Evolutionary conservation across 192 early-diverging fungal genomes (phyloP).

Genomic region (Gonapodya prolifera): DNA sequence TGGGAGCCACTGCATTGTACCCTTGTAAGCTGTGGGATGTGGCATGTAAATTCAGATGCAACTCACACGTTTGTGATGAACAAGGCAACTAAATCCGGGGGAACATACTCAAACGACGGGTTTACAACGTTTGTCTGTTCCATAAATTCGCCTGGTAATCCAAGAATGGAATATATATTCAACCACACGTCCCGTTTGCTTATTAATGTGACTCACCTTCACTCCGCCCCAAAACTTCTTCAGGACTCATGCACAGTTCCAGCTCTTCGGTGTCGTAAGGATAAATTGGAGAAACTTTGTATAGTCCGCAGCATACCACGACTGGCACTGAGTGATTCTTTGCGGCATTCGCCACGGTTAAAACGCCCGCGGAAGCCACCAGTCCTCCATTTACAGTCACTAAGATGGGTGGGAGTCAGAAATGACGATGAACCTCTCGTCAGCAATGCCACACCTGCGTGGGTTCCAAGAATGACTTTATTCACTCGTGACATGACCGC

Average conservation of each 20-base stretch:
- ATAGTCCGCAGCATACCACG: slow-evolving; percentile 78
- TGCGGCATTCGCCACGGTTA: slow-evolving; percentile 76
- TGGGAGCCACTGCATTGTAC: slow-evolving; percentile 45
- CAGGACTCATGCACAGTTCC: slow-evolving; percentile 63
- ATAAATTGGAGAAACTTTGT: slow-evolving; percentile 77
- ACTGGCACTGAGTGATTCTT: slow-evolving; percentile 88
- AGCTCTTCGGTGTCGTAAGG: slow-evolving; percentile 80
- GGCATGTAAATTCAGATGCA: not conserved
- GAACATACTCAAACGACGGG: slow-evolving; percentile 85
- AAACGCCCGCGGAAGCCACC: slow-evolving; percentile 66
- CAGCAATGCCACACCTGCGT: slow-evolving; percentile 27
- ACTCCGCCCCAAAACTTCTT: slow-evolving; percentile 65
- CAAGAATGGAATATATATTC: slow-evolving; percentile 1
- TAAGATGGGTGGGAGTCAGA: slow-evolving; percentile 4
- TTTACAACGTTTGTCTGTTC: slow-evolving; percentile 69
- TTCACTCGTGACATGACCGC: slow-evolving; percentile 96
- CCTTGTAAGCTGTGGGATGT: slow-evolving; percentile 7
- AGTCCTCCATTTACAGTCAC: slow-evolving; percentile 90
- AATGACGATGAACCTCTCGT: not conserved
- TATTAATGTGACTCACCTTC: slow-evolving; percentile 30
- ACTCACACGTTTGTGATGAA: slow-evolving; percentile 82
- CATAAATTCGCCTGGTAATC: slow-evolving; percentile 48
- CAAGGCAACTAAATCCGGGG: slow-evolving; percentile 75
- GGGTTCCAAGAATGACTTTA: slow-evolving; percentile 88
- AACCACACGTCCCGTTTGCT: not conserved